A percentile compares a stretch with the other conserved stretches of the same genome.
Conservation (phyloP, 1,284 basidiomycete species). For the Phenoliferia sp. region DNA sequence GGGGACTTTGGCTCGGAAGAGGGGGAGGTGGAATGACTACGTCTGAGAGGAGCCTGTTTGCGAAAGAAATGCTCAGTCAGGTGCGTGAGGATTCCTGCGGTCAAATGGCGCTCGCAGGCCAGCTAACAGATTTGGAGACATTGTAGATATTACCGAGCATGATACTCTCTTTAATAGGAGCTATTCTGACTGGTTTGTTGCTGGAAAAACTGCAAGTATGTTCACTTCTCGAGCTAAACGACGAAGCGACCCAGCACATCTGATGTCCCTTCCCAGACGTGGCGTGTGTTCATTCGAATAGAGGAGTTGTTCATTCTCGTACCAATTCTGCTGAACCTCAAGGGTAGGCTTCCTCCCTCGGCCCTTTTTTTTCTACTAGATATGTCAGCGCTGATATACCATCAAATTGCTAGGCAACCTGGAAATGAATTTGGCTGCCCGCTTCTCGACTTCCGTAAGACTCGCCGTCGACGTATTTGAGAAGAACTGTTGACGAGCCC, state of each 20-base stretch:
- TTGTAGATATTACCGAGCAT: slow-evolving; percentile 34
- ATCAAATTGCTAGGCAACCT: slow-evolving; percentile 49
- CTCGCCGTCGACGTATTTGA: neutral
- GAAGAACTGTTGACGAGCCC: slow-evolving; percentile 35
- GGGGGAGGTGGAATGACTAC: slow-evolving; percentile 12
- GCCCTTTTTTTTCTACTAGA: neutral
- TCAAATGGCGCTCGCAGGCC: neutral
- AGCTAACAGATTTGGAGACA: too few species aligned
- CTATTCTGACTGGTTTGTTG: slow-evolving; percentile 33
- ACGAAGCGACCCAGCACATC: neutral
- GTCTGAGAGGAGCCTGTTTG: slow-evolving; percentile 14
- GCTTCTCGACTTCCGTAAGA: slow-evolving; percentile 47
- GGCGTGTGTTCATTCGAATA: slow-evolving; percentile 81
- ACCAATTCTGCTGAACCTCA: slow-evolving; percentile 89
- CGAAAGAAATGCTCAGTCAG: slow-evolving; percentile 28
- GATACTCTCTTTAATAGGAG: slow-evolving; percentile 29
- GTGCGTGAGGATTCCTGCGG: slow-evolving; percentile 7
- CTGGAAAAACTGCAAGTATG: slow-evolving; percentile 30
- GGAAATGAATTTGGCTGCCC: slow-evolving; percentile 72
- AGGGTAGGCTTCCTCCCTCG: slow-evolving; percentile 62
- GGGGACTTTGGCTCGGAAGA: slow-evolving; percentile 3
- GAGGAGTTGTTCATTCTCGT: slow-evolving; percentile 97
- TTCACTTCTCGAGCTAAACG: too few species aligned
- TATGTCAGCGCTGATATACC: neutral
- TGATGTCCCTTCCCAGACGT: slow-evolving; percentile 52